phyloP scores from a whole-genome alignment of 768 basidiomycete genomes.

The Boletus sp. region DNA sequence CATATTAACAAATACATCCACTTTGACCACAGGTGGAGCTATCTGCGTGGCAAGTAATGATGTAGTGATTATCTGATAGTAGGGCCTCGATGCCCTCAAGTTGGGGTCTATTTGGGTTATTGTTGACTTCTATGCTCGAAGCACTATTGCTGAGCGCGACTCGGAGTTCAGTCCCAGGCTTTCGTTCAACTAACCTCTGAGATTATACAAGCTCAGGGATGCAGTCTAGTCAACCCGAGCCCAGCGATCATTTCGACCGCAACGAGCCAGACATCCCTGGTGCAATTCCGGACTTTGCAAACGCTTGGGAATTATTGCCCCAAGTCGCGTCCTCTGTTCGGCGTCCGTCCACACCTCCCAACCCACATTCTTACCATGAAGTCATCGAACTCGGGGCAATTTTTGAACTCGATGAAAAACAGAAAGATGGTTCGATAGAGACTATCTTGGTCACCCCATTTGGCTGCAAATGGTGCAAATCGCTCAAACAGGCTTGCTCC shows the following conservation, averaged over 20 bases:
- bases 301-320: constrained; percentile 17
- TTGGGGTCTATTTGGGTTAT: neutral
- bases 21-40: too few species aligned
- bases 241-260: neutral
- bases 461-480: constrained; percentile 18
- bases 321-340: constrained; percentile 23
- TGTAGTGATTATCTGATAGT: too few species aligned
- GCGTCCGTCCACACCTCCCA: constrained; percentile 22
- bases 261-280: neutral
- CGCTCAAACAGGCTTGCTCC: constrained; percentile 19
- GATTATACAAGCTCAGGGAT: constrained; percentile 2
- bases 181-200: neutral
- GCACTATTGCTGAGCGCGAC: neutral
- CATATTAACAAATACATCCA: too few species aligned
- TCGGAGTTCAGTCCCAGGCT: neutral
- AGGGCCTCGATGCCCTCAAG: neutral
- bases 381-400: constrained; percentile 21
- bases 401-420: constrained; percentile 27
- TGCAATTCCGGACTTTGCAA: constrained; percentile 16
- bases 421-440: constrained; percentile 3
- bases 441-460: constrained; percentile 24
- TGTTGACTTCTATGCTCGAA: neutral
- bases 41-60: too few species aligned
- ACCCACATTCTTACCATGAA: constrained; percentile 18
- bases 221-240: constrained; percentile 1